Evolutionary conservation across 108 stramenopile species (phyloP).

Genomic region (Nitzschia palea): DNA sequence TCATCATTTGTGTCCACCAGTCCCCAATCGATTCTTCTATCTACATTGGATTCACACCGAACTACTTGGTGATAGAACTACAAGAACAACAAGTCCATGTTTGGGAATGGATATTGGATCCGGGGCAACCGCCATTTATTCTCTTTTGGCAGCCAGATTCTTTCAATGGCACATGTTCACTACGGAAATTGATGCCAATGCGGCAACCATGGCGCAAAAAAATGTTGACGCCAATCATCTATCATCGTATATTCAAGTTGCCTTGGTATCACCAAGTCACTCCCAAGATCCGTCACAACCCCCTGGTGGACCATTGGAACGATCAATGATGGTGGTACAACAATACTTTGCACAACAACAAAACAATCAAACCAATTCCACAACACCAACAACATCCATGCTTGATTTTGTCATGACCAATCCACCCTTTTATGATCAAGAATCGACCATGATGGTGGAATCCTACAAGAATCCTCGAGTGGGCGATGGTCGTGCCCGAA

Average conservation of each 20-base stretch:
- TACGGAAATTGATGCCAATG: slow-evolving; percentile 85
- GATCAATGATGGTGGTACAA: not conserved
- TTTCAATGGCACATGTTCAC: slow-evolving; percentile 63
- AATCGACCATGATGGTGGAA: slow-evolving; percentile 1
- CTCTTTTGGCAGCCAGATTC: slow-evolving; percentile 53
- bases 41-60: slow-evolving; percentile 77
- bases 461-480: slow-evolving; percentile 29
- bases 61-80: slow-evolving; percentile 38
- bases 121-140: slow-evolving; percentile 87
- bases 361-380: too few species aligned
- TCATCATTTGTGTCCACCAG: slow-evolving; percentile 84
- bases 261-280: slow-evolving; percentile 42
- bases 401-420: slow-evolving; percentile 93
- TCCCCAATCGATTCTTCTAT: slow-evolving; percentile 92
- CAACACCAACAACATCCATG: not conserved
- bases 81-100: not conserved
- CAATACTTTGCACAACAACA: not conserved
- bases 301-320: slow-evolving; percentile 30
- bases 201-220: slow-evolving; percentile 59
- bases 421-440: slow-evolving; percentile 90
- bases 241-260: slow-evolving; percentile 43
- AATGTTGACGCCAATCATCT: slow-evolving; percentile 81
- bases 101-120: slow-evolving; percentile 89
- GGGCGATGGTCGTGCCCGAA: slow-evolving; percentile 75
- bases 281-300: slow-evolving; percentile 18